phyloP scores from a whole-genome alignment of 345 rosid species.

The Eucalyptus regnans region DNA sequence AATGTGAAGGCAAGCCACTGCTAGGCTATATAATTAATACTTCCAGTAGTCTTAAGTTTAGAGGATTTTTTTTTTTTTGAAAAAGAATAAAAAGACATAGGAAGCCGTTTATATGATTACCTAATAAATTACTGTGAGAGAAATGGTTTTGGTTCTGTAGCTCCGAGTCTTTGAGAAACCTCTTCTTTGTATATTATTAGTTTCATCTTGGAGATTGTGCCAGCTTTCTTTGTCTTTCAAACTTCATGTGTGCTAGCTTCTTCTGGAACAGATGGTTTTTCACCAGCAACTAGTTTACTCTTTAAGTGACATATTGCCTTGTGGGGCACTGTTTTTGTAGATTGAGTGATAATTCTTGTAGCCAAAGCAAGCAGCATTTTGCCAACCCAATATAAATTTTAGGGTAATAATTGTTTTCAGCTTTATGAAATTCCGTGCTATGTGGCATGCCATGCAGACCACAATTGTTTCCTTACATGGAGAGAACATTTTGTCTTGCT shows the following conservation, averaged over 20 bases:
- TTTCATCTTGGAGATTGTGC: not conserved
- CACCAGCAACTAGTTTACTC: not conserved
- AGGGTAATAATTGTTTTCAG: not conserved
- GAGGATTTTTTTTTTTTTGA: not conserved
- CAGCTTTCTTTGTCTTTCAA: not conserved
- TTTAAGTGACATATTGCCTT: not conserved
- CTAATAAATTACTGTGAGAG: not conserved
- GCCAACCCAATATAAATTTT: not conserved
- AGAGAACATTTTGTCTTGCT: not conserved
- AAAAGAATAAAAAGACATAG: not conserved
- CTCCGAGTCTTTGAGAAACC: not conserved
- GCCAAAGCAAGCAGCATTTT: not conserved
- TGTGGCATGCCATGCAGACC: not conserved
- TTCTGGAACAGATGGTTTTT: not conserved
- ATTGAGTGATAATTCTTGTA: not conserved
- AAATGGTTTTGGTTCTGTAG: not conserved
- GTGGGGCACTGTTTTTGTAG: not conserved
- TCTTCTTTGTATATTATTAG: not conserved
- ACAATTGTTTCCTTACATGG: not conserved
- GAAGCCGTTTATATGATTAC: not conserved
- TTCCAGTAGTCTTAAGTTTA: not conserved
- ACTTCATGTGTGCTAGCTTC: not conserved
- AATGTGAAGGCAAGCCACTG: not conserved
- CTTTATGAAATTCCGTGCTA: not conserved
- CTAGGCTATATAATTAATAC: not conserved